Evolutionary conservation across 805 yeast genomes (phyloP), one percentile per base, ranked within the genome.

Genomic region (Metschnikowia corniflorae): DNA sequence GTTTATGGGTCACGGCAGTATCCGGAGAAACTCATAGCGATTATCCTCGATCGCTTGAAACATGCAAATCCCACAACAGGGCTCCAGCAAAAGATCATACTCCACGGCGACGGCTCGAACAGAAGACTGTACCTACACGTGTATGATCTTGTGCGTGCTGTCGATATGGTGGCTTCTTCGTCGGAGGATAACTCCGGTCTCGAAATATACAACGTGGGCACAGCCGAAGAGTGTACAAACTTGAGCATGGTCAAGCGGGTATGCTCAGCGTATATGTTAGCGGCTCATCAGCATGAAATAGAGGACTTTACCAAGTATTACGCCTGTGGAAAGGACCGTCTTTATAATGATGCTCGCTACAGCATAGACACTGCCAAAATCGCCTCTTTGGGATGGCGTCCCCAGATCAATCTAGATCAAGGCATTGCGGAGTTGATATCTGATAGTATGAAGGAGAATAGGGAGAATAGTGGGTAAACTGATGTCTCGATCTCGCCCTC

Each of bases 1-100:
- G 68, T 75, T 1, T 76, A 69, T 49, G 81, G 81, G 1, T 71
- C 75, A 1, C 53, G 64, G 19, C 82, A 76, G 48, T 70, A 63
- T 44, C 78, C 78, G 0, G 81, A 77, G 34, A 76, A 77, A 42
- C 60, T 77, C 20, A 66, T 76, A 3, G 75, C 70, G 0, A 39
- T 47, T 26, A 28, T 41, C n/a, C 37, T 46, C 6, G 33, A 40
- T 12, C 38, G 55, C 22, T 32, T 42, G 17, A 15, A 17, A 20
- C 10, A 33, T 6, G 37, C 24, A 3, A 17, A 19, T 3, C 26
- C 30, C 4, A 16, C 13, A 1, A 6, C 5, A 2, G 37, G 29
- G 6, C 10, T 31, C 13, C 51, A 51, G 2, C 33, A 47, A 16
- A 44, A 47, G 23, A 57, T 74, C 16, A 53, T 55, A 1, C 42